phyloP scores from a whole-genome alignment of 805 yeast species.

The Saccharomycopsis sp. region DNA sequence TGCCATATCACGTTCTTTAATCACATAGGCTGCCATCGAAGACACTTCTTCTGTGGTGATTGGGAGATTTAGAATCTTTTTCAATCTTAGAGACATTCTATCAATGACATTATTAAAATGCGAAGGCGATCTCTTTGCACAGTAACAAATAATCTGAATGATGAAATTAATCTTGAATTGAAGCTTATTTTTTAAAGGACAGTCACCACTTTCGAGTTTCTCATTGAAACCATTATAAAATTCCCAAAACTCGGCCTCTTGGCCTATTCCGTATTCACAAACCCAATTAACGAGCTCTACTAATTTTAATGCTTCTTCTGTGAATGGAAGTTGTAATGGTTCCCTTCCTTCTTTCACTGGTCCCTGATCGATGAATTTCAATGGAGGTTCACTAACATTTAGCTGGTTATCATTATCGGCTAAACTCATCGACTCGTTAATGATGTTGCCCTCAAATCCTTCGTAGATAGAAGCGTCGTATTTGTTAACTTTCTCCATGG shows the following conservation, averaged over 20 bases:
- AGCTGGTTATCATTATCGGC: constrained; percentile 9
- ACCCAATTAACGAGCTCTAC: constrained; percentile 33
- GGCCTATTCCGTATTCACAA: constrained; percentile 24
- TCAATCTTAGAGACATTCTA: constrained; percentile 26
- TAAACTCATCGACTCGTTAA: constrained; percentile 27
- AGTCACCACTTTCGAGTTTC: constrained; percentile 26
- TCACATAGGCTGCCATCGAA: constrained; percentile 29
- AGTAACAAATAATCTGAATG: constrained; percentile 66
- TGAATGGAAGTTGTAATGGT: constrained; percentile 28
- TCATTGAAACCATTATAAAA: constrained; percentile 29
- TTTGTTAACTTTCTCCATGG: constrained; percentile 29
- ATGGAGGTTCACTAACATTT: constrained; percentile 26
- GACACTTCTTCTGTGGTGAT: constrained; percentile 14
- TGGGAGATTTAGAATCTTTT: constrained; percentile 25
- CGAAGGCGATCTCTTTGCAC: constrained; percentile 84
- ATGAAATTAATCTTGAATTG: constrained; percentile 52
- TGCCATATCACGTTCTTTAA: constrained; percentile 17
- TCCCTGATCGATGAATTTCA: constrained; percentile 23
- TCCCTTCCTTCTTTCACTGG: constrained; percentile 24
- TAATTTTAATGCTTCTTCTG: constrained; percentile 32
- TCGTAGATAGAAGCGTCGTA: constrained; percentile 36
- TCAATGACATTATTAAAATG: constrained; percentile 56
- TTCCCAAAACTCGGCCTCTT: constrained; percentile 28
- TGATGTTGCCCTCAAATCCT: constrained; percentile 1
- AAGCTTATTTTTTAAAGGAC: constrained; percentile 28